Conservation (phyloP, 2,329 filamentous ascomycete genomes). For the Claviceps citrina region DNA sequence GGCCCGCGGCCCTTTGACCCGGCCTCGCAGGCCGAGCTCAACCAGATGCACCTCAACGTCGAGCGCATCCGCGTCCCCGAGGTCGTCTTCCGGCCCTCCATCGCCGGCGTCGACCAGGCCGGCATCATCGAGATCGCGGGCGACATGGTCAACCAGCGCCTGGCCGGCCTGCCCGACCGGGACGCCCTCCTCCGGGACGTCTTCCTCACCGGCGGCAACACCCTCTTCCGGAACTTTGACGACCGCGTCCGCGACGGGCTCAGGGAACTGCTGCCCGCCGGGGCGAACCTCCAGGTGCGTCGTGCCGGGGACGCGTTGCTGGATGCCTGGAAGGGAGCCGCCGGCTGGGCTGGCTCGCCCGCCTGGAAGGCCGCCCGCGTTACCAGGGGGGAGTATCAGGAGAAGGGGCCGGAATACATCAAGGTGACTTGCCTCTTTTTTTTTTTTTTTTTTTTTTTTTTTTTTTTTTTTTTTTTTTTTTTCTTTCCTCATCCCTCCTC, state of each 20-base stretch:
- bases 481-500: too few relatives aligned
- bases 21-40: constrained; percentile 60
- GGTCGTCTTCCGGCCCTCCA: constrained; percentile 80
- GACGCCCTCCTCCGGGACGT: constrained; percentile 67
- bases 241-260: constrained; percentile 63
- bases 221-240: constrained; percentile 74
- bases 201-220: constrained; percentile 89
- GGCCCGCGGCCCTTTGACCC: constrained; percentile 77
- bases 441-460: constrained; percentile 4
- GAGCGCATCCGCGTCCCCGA: constrained; percentile 90
- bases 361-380: constrained; percentile 52
- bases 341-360: constrained; percentile 57
- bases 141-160: constrained; percentile 74
- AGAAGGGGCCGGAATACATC: constrained; percentile 88
- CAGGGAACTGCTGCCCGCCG: constrained; percentile 54
- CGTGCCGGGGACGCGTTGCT: constrained; percentile 60
- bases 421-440: constrained; percentile 41
- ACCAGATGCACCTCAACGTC: constrained; percentile 90
- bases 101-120: constrained; percentile 84
- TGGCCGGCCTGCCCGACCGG: constrained; percentile 41
- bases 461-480: not conserved
- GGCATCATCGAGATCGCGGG: constrained; percentile 84
- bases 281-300: constrained; percentile 51
- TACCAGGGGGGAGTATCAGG: constrained; percentile 66
- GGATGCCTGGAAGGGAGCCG: constrained; percentile 89